A percentile compares a stretch with the other conserved stretches of the same genome.
phyloP scores from a whole-genome alignment of 78 protist genomes.

The Reticulomyxa filosa region DNA sequence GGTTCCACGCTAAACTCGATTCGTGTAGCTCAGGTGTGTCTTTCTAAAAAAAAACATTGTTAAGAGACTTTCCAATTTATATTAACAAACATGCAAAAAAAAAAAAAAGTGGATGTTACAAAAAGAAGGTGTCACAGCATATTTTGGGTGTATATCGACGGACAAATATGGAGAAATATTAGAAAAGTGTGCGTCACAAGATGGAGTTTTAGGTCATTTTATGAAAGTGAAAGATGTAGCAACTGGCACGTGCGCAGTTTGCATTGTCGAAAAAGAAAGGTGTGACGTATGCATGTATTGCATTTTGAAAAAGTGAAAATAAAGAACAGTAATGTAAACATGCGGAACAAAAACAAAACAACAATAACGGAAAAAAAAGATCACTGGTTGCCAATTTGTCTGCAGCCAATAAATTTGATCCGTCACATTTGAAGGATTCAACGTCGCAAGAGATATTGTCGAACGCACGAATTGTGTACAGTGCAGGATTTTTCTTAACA shows the following conservation, averaged over 20 bases:
- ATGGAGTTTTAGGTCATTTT: neutral
- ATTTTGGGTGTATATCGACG: neutral
- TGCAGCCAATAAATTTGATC: neutral
- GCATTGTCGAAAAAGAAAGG: neutral
- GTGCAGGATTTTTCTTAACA: neutral
- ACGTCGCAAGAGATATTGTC: neutral
- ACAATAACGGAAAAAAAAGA: neutral
- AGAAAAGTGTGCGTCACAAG: neutral
- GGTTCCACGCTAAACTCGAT: conserved; percentile 1
- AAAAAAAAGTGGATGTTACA: conserved; percentile 1
- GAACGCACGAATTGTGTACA: neutral
- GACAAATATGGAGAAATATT: neutral
- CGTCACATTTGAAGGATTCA: neutral
- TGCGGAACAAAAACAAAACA: neutral
- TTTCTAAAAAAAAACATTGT: neutral
- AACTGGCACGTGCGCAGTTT: neutral
- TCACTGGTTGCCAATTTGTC: neutral
- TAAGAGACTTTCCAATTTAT: neutral
- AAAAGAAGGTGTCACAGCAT: neutral
- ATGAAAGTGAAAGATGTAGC: neutral
- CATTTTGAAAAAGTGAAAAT: neutral
- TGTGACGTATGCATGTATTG: neutral
- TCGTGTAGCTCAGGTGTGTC: conserved; percentile 1
- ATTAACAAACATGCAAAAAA: neutral
- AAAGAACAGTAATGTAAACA: neutral